Conservation (phyloP, 164 flowering plant genomes). For the Berberis vulgaris region DNA sequence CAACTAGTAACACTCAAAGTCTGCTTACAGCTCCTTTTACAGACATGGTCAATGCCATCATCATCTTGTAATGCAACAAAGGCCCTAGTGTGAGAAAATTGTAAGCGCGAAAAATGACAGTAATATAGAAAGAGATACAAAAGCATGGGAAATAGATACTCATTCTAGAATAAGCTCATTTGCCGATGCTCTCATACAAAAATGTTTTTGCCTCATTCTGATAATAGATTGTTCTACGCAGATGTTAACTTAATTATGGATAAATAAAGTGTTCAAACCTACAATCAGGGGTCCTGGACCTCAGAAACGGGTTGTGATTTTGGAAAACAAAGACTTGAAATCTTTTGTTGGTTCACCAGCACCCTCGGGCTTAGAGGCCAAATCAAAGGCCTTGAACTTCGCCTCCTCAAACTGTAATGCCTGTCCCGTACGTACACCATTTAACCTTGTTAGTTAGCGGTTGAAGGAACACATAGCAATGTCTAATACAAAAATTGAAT, state of each 20-base stretch:
- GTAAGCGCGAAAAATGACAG: too few relatives aligned
- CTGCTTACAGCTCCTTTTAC: too few relatives aligned
- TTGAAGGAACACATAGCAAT: too few relatives aligned
- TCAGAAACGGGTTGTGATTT: constrained; percentile 51
- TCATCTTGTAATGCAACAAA: too few relatives aligned
- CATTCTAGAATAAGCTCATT: neutral
- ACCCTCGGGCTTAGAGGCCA: constrained; percentile 89
- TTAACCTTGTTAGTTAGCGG: too few relatives aligned
- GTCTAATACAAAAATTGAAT: too few relatives aligned
- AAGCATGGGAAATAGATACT: neutral
- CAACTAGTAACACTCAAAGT: too few relatives aligned
- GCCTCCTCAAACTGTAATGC: constrained; percentile 84
- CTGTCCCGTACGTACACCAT: constrained; percentile 24
- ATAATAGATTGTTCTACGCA: too few relatives aligned
- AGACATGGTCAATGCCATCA: too few relatives aligned
- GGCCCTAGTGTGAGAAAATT: too few relatives aligned
- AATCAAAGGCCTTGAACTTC: constrained; percentile 82
- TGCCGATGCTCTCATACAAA: neutral
- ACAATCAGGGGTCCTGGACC: neutral
- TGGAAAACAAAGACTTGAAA: constrained; percentile 76
- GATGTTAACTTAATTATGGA: too few relatives aligned
- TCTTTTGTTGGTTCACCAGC: constrained; percentile 83
- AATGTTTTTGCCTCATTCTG: too few relatives aligned
- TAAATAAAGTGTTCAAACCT: neutral
- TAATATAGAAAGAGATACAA: neutral